Percentiles rank a stretch among this genome's conserved stretches.
These are phyloP conservation scores for Pseudozyma thailandica DNA, from an alignment of 1,284 basidiomycete genomes.

Conservation along the genomic window DNA sequence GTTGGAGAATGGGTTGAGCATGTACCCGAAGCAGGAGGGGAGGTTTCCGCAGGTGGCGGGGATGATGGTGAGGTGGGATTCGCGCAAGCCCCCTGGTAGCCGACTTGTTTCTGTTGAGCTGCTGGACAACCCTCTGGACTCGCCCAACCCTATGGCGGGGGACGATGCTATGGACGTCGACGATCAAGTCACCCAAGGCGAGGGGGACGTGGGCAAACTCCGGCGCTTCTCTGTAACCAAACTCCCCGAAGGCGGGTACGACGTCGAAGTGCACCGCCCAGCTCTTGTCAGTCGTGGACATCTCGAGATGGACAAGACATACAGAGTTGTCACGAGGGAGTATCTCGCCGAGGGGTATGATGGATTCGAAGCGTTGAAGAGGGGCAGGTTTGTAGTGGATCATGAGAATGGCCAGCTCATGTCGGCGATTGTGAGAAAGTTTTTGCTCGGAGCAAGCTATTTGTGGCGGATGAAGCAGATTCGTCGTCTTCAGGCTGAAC, in stretches of 20 bases:
- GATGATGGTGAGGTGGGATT: conserved; percentile 88
- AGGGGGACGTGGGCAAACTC: conserved; percentile 19
- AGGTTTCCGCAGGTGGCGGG: conserved; percentile 90
- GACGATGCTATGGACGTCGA: conserved; percentile 38
- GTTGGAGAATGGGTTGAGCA: conserved; percentile 78
- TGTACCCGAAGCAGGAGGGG: conserved; percentile 91
- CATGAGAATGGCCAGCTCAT: conserved; percentile 85
- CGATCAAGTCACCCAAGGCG: neutral
- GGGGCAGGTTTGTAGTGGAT: conserved; percentile 79
- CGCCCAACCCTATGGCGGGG: conserved; percentile 6
- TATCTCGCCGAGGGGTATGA: conserved; percentile 79
- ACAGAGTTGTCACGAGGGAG: conserved; percentile 80
- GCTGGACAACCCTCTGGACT: conserved; percentile 44
- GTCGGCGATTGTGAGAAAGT: conserved; percentile 83
- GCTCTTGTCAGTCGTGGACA: conserved; percentile 37
- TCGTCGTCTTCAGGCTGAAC: conserved; percentile 17
- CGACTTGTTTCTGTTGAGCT: conserved; percentile 57
- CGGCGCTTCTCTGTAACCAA: conserved; percentile 36
- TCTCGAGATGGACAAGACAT: conserved; percentile 68
- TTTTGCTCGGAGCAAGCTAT: conserved; percentile 75
- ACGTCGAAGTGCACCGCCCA: conserved; percentile 46
- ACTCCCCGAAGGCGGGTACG: conserved; percentile 29
- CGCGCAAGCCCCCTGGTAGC: conserved; percentile 70
- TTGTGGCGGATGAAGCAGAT: conserved; percentile 60
- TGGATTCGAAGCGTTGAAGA: conserved; percentile 79